Conservation (phyloP, 768 basidiomycete species). For the Collybia nuda region DNA sequence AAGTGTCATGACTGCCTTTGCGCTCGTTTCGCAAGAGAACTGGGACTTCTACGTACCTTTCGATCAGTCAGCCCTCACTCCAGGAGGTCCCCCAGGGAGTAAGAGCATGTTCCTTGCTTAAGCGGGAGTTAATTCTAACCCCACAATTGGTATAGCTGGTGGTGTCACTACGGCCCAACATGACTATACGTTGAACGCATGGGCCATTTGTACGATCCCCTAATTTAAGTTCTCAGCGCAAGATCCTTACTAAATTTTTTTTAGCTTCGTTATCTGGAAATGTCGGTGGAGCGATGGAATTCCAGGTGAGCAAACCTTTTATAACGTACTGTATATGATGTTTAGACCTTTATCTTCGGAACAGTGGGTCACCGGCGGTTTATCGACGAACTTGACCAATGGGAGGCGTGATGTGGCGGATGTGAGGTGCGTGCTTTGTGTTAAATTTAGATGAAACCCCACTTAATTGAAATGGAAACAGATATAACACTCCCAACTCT, state of each 20-base stretch:
- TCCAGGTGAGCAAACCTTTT: not conserved
- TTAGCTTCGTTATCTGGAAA: not conserved
- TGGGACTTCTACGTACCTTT: slow-evolving; percentile 26
- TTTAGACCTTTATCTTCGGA: too few species aligned
- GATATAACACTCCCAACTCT: too few species aligned
- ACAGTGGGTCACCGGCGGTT: too few species aligned
- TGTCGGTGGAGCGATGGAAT: not conserved
- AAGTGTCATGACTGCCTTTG: slow-evolving; percentile 23
- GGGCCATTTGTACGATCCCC: slow-evolving; percentile 14
- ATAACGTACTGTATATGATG: too few species aligned
- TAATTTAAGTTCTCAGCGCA: not conserved
- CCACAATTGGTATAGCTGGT: not conserved
- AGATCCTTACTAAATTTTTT: not conserved
- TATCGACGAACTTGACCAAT: too few species aligned
- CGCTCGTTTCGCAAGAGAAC: slow-evolving; percentile 27
- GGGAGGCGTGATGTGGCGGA: too few species aligned
- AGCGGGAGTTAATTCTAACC: too few species aligned
- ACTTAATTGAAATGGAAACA: too few species aligned
- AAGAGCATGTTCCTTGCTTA: not conserved
- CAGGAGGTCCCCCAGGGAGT: slow-evolving; percentile 18
- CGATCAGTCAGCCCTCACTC: slow-evolving; percentile 18
- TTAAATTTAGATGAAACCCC: too few species aligned
- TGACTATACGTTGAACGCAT: slow-evolving; percentile 23
- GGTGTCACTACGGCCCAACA: slow-evolving; percentile 19
- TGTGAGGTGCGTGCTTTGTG: too few species aligned